Evolutionary conservation across 164 flowering plant genomes (phyloP).

Genomic region (Protea cynaroides): DNA sequence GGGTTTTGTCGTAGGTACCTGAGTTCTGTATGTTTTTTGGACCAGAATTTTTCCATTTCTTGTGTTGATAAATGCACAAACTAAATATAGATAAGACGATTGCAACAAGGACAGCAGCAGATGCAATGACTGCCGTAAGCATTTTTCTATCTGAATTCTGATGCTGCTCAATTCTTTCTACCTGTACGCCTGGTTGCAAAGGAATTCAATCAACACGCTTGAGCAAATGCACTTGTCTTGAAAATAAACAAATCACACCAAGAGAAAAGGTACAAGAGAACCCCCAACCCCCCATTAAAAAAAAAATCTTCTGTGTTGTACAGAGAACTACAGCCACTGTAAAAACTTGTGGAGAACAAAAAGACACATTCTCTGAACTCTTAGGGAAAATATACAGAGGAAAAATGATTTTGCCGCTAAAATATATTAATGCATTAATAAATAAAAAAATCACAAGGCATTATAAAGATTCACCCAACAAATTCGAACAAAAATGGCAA

Average conservation of each 20-base stretch:
- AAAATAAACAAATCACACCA: neutral
- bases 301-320: neutral
- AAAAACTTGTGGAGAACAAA: neutral
- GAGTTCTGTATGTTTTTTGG: conserved; percentile 16
- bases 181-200: conserved; percentile 7
- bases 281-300: neutral
- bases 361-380: neutral
- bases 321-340: too few relatives aligned
- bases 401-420: neutral
- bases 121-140: conserved; percentile 18
- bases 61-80: conserved; percentile 15
- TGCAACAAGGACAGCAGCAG: conserved; percentile 10
- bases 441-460: too few relatives aligned
- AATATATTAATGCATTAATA: neutral
- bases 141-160: conserved; percentile 17
- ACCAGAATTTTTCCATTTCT: conserved; percentile 13
- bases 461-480: neutral
- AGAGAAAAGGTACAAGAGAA: neutral
- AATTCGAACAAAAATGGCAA: neutral
- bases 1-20: conserved; percentile 17
- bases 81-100: conserved; percentile 15
- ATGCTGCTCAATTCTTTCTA: conserved; percentile 2
- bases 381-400: neutral
- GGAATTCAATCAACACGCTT: neutral
- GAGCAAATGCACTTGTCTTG: neutral